phyloP scores from a whole-genome alignment of 1,139 yeast genomes.

The Debaryomyces subglobosus region DNA sequence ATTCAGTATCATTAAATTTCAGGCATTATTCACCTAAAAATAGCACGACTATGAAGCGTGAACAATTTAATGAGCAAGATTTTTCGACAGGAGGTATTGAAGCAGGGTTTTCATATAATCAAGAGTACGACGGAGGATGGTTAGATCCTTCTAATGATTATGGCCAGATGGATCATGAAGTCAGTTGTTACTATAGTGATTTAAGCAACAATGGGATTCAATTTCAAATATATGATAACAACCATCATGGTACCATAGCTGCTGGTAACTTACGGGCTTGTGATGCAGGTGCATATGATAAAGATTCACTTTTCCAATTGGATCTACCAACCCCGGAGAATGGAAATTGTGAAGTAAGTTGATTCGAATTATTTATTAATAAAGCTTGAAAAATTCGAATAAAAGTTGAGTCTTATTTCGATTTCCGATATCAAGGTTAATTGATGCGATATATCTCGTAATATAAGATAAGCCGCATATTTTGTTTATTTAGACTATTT shows the following conservation, averaged over 20 bases:
- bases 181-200: not conserved
- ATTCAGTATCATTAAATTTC: not conserved
- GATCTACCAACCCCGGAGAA: not conserved
- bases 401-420: too few species aligned
- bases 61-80: not conserved
- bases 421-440: too few species aligned
- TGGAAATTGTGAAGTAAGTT: not conserved
- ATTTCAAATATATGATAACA: not conserved
- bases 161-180: not conserved
- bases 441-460: too few species aligned
- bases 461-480: too few species aligned
- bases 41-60: not conserved
- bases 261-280: not conserved
- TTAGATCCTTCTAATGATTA: not conserved
- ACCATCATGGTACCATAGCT: not conserved
- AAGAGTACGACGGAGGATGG: too few species aligned
- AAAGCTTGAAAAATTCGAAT: too few species aligned
- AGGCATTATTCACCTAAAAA: not conserved
- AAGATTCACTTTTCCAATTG: not conserved
- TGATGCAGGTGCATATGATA: not conserved
- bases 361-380: not conserved
- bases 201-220: not conserved
- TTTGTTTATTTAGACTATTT: too few species aligned
- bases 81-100: not conserved
- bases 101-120: not conserved